Percentiles rank a stretch among this genome's conserved stretches.
Conservation (phyloP, 2,329 filamentous ascomycete genomes). For the Botrytis aclada region DNA sequence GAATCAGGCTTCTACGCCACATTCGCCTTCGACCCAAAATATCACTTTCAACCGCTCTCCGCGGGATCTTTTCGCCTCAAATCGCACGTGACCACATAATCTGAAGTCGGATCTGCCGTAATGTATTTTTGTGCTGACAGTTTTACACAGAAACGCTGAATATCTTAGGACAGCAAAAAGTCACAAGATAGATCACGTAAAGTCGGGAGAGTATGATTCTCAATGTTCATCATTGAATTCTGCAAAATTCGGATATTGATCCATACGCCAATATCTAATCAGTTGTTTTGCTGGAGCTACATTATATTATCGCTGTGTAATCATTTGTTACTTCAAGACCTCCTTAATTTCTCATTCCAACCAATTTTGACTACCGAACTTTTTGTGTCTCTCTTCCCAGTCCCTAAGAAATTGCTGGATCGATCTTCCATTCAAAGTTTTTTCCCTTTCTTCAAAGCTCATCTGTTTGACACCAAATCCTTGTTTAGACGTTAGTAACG, state of each 20-base stretch:
- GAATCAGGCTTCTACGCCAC: slow-evolving; percentile 37
- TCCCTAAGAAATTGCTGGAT: not conserved
- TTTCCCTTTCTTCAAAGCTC: not conserved
- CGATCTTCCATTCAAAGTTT: not conserved
- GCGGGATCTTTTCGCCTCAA: slow-evolving; percentile 31
- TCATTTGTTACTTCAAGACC: not conserved
- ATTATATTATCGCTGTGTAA: not conserved
- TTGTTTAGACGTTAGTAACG: too few relatives aligned
- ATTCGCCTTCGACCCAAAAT: slow-evolving; percentile 25
- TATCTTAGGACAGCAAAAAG: not conserved
- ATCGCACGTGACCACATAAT: not conserved
- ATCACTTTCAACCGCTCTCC: slow-evolving; percentile 26
- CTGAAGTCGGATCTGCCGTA: not conserved
- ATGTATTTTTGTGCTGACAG: not conserved
- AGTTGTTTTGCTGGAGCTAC: not conserved
- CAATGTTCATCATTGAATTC: not conserved
- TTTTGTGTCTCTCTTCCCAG: not conserved
- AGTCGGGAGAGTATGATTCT: not conserved
- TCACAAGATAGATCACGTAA: not conserved
- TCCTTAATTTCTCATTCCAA: not conserved
- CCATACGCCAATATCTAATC: not conserved
- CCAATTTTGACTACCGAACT: not conserved
- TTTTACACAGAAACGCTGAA: not conserved
- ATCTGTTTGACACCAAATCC: not conserved
- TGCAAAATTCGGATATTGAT: not conserved